Conservation (phyloP, 345 rosid genomes). For the Dimocarpus longan region DNA sequence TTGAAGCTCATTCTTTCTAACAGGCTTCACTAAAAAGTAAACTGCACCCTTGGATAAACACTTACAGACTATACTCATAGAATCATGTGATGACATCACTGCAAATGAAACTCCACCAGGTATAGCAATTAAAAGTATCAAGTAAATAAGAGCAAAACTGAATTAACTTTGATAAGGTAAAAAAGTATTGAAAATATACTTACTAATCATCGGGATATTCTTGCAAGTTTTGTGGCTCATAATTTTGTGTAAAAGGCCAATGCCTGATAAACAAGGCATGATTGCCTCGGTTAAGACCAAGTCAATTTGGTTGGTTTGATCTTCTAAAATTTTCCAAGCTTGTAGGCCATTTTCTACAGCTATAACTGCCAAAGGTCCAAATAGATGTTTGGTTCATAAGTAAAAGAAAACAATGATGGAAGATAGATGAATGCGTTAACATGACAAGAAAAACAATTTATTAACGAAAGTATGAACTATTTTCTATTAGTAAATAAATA, state of each 20-base stretch:
- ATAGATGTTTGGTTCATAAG: not conserved
- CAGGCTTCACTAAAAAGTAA: slow-evolving; percentile 57
- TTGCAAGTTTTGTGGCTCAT: slow-evolving; percentile 59
- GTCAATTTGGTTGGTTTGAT: slow-evolving; percentile 50
- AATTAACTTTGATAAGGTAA: not conserved
- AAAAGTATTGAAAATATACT: slow-evolving; percentile 24
- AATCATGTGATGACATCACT: slow-evolving; percentile 67
- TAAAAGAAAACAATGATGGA: not conserved
- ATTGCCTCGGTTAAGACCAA: slow-evolving; percentile 63
- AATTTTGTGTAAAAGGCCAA: slow-evolving; percentile 59
- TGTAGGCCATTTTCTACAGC: slow-evolving; percentile 58
- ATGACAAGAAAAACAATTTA: not conserved
- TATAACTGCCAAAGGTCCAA: slow-evolving; percentile 35
- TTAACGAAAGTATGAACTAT: not conserved
- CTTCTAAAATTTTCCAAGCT: slow-evolving; percentile 65
- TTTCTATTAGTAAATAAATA: not conserved
- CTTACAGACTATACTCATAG: slow-evolving; percentile 54
- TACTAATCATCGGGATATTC: slow-evolving; percentile 62
- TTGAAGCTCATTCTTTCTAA: slow-evolving; percentile 63
- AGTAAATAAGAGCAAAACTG: not conserved
- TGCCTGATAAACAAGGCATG: slow-evolving; percentile 56
- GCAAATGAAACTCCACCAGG: slow-evolving; percentile 39
- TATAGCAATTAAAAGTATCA: slow-evolving; percentile 35
- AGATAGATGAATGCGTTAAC: not conserved
- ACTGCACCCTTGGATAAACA: slow-evolving; percentile 66